phyloP scores from a whole-genome alignment of 2,329 filamentous ascomycete genomes.

The Fusarium coicis region DNA sequence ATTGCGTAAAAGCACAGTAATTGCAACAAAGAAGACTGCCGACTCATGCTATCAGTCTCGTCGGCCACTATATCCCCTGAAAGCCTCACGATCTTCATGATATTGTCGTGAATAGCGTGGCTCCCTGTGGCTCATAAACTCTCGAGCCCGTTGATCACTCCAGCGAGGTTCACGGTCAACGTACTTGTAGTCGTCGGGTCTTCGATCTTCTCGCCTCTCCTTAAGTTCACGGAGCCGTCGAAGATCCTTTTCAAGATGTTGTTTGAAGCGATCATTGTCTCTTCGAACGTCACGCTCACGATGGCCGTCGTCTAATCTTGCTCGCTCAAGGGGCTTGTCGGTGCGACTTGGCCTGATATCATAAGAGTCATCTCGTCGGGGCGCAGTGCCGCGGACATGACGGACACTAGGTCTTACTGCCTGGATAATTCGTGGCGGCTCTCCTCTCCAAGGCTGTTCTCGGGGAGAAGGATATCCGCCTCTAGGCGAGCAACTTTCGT shows the following conservation, averaged over 20 bases:
- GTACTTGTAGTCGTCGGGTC: neutral
- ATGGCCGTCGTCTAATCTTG: constrained; percentile 18
- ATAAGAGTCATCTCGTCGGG: constrained; percentile 28
- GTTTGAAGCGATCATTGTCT: constrained; percentile 29
- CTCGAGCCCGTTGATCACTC: constrained; percentile 27
- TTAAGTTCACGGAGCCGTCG: constrained; percentile 17
- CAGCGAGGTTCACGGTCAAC: constrained; percentile 21
- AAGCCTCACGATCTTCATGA: neutral
- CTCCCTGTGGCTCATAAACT: constrained; percentile 32
- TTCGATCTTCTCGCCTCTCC: constrained; percentile 10
- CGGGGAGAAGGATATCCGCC: constrained; percentile 2
- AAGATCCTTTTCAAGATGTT: constrained; percentile 26
- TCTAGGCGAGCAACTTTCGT: constrained; percentile 16
- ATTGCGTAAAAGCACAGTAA: neutral
- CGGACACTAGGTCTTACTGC: constrained; percentile 17
- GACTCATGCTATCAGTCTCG: neutral
- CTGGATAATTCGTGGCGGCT: constrained; percentile 35
- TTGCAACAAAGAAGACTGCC: neutral
- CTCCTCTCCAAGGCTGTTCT: constrained; percentile 21
- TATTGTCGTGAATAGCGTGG: neutral
- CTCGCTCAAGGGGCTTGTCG: constrained; percentile 30
- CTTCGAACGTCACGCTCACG: constrained; percentile 9
- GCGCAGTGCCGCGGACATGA: constrained; percentile 24
- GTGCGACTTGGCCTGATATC: constrained; percentile 2
- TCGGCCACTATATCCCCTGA: neutral